Evolutionary conservation across 306 rosid species (phyloP).

Genomic region (Boehmeria nivea): DNA sequence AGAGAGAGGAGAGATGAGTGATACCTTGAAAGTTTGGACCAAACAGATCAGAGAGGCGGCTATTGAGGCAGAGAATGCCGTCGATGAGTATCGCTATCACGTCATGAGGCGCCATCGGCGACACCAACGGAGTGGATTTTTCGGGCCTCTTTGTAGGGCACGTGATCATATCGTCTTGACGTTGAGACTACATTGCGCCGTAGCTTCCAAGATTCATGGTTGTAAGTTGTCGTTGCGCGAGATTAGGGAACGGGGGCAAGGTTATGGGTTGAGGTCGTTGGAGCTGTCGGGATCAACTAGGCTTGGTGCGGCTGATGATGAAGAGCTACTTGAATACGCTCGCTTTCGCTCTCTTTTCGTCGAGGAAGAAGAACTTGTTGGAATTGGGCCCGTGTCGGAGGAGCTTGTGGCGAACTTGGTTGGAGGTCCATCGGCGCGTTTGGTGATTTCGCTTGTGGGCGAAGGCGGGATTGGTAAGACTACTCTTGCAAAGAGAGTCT

Average conservation of each 20-base stretch:
- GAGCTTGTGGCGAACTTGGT: not conserved
- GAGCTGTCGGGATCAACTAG: no score
- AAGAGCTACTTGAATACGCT: no score
- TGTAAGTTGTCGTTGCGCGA: not conserved
- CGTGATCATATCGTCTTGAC: not conserved
- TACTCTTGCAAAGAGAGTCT: constrained; percentile 13
- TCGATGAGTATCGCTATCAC: not conserved
- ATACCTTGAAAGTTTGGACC: not conserved
- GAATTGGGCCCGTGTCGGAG: not conserved
- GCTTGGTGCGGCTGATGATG: no score
- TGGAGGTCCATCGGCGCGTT: not conserved
- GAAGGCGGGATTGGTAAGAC: constrained; percentile 17
- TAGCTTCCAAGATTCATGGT: not conserved
- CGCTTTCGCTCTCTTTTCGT: not conserved
- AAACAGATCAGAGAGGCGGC: not conserved
- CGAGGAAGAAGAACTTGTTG: not conserved
- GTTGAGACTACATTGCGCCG: not conserved
- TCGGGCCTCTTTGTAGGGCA: no score
- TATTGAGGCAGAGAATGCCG: not conserved
- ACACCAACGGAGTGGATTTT: not conserved
- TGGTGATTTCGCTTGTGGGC: constrained; percentile 2
- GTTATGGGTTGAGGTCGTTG: not conserved
- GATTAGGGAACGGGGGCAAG: not conserved
- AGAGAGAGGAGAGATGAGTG: not conserved
- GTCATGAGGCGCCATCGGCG: no score